Base-by-base conservation (phyloP, 345 rosid genomes). In the Noccaea bulbosa region DNA sequence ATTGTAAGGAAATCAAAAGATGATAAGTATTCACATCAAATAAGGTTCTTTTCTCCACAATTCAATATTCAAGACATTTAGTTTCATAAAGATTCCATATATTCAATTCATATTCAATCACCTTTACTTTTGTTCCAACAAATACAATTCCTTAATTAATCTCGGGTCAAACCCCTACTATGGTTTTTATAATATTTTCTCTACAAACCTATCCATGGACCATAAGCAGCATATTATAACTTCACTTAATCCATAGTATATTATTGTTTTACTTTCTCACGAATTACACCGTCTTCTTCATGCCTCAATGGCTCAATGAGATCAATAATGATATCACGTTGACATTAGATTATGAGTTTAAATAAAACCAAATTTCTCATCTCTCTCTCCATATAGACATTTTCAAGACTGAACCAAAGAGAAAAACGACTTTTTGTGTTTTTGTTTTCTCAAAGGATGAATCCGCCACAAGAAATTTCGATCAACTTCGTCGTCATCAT, bases 261-360 rank as follows among this genome's bases (percentile, higher is more conserved):
- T n/a, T n/a, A n/a, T 6, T 51, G 24, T 39, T 60, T 41, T 37
- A 53, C 44, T 11, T 3, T 5, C 11, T 16, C n/a, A 58, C 11
- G 8, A 30, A 32, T 43, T n/a, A 20, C 8, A 65, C 71, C 38
- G 14, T 11, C 24, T 11, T 10, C 27, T 57, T 7, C 66, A 48
- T 57, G 71, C 72, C 61, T 66, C 56, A 67, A 48, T 57, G 71
- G 67, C 61, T 66, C 56, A 67, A 50, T 67, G 68, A 67, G 24
- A 52, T 67, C 38, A 43, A 22, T 43, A 74, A 38, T 37, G 78
- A 66, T 50, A 33, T 57, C 72, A 73, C 54, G 67, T 57, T 58
- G 47, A 58, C 11, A 38, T 46, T 48, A 73, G 11, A 65, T 32
- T 24, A 72, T 65, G 35, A 7, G n/a, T 12, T 22, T 46, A 14